phyloP scores from a whole-genome alignment of 345 rosid species.

The Draba incana region DNA sequence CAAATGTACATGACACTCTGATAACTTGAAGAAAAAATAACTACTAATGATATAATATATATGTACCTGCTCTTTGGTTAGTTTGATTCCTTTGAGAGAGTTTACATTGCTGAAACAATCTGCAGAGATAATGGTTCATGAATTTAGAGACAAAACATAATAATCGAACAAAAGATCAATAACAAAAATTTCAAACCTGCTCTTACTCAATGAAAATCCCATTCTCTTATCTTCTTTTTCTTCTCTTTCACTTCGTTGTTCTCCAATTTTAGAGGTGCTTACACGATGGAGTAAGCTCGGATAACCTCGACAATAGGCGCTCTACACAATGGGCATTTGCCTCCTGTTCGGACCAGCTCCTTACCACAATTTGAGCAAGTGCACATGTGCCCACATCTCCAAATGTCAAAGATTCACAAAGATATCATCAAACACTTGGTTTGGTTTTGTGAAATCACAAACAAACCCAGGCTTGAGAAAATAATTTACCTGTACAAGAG shows the following conservation, averaged over 20 bases:
- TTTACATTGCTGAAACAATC: slow-evolving; percentile 6
- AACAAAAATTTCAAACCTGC: slow-evolving; percentile 11
- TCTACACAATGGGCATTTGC: slow-evolving; percentile 77
- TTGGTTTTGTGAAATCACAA: not conserved
- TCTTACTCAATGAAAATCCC: not conserved
- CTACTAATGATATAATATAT: not conserved
- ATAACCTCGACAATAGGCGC: slow-evolving; percentile 79
- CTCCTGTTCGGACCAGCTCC: slow-evolving; percentile 69
- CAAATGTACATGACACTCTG: not conserved
- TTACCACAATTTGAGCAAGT: slow-evolving; percentile 80
- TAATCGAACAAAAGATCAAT: not conserved
- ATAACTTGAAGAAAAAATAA: no score
- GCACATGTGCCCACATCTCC: slow-evolving; percentile 89
- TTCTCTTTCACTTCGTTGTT: slow-evolving; percentile 16
- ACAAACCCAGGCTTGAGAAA: slow-evolving; percentile 25
- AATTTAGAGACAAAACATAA: not conserved
- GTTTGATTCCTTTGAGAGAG: not conserved
- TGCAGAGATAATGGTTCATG: slow-evolving; percentile 10
- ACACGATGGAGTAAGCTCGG: slow-evolving; percentile 79
- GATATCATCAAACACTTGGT: not conserved
- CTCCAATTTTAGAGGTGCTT: slow-evolving; percentile 2
- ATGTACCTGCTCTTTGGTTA: not conserved
- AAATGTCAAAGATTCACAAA: not conserved
- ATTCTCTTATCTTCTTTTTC: slow-evolving; percentile 1
- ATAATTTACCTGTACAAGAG: slow-evolving; percentile 62